A percentile compares a stretch with the other conserved stretches of the same genome.
Evolutionary conservation across 495 filamentous ascomycete species (phyloP).

Genomic region (Aspergillus conjunctus): DNA sequence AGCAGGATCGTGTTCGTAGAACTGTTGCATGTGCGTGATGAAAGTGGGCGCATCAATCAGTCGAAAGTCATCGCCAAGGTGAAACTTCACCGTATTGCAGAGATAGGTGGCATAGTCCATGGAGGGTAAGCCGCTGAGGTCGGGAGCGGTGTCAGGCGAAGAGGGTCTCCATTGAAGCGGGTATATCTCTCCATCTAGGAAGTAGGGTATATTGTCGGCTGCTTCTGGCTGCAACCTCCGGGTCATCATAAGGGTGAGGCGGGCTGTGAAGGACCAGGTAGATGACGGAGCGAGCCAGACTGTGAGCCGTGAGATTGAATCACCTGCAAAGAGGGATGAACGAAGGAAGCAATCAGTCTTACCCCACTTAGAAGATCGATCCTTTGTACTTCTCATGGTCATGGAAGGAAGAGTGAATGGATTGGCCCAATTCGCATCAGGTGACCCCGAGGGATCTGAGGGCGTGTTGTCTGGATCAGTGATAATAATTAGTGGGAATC

Average conservation of each 20-base stretch:
- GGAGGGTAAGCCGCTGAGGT: conserved; percentile 35
- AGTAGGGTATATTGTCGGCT: conserved; percentile 18
- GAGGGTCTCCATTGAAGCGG: conserved; percentile 33
- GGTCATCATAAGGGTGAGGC: conserved; percentile 35
- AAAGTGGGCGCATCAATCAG: conserved; percentile 43
- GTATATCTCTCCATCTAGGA: conserved; percentile 36
- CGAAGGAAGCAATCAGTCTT: neutral
- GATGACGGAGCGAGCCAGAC: conserved; percentile 37
- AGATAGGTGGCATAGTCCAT: conserved; percentile 38
- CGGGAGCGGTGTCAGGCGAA: conserved; percentile 23
- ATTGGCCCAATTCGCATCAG: conserved; percentile 7
- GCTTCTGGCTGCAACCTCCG: conserved; percentile 25
- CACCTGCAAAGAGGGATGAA: neutral
- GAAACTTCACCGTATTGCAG: conserved; percentile 40
- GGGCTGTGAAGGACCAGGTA: conserved; percentile 35
- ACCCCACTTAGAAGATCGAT: conserved; percentile 29
- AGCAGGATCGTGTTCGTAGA: conserved; percentile 27
- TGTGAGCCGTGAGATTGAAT: conserved; percentile 1
- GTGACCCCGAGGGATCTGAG: neutral
- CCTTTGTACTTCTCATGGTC: conserved; percentile 16
- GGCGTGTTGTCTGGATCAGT: neutral
- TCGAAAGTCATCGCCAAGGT: conserved; percentile 35
- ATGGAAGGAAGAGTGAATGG: conserved; percentile 12
- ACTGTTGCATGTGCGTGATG: conserved; percentile 30
- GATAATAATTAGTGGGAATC: neutral